Percentiles rank a stretch among this genome's conserved stretches.
Conservation (phyloP, 2,329 filamentous ascomycete species). For the Cladosporium halotolerans region DNA sequence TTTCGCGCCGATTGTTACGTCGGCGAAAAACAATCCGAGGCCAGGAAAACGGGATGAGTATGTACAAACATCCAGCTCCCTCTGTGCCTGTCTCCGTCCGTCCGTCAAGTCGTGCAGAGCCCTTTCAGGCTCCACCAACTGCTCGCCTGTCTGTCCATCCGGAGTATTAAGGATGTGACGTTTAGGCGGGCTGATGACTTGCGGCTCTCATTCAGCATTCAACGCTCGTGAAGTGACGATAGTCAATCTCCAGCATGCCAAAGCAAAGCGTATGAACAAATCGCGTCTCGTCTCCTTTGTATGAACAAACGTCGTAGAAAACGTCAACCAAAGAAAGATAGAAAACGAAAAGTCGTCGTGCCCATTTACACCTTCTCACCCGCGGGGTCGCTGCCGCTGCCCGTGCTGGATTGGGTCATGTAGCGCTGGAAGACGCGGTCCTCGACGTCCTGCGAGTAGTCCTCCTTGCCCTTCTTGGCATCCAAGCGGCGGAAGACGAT, state of each 20-base stretch:
- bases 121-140: too few species aligned
- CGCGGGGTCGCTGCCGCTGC: not conserved
- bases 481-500: slow-evolving; percentile 15
- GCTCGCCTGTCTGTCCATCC: too few species aligned
- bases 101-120: not conserved
- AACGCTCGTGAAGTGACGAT: too few species aligned
- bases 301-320: too few species aligned
- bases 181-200: too few species aligned
- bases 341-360: not conserved
- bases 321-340: too few species aligned
- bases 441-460: slow-evolving; percentile 6
- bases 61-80: not conserved
- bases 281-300: too few species aligned
- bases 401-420: slow-evolving; percentile 11
- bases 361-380: slow-evolving; percentile 9
- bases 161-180: too few species aligned
- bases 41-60: not conserved
- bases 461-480: slow-evolving; percentile 12
- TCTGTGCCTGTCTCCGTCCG: not conserved
- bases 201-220: too few species aligned
- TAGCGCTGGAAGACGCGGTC: slow-evolving; percentile 11
- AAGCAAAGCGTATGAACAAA: too few species aligned
- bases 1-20: not conserved
- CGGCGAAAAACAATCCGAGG: not conserved
- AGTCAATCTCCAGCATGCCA: too few species aligned